Evolutionary conservation across 2,329 filamentous ascomycete genomes (phyloP).

Genomic region (Xylaria sp.): DNA sequence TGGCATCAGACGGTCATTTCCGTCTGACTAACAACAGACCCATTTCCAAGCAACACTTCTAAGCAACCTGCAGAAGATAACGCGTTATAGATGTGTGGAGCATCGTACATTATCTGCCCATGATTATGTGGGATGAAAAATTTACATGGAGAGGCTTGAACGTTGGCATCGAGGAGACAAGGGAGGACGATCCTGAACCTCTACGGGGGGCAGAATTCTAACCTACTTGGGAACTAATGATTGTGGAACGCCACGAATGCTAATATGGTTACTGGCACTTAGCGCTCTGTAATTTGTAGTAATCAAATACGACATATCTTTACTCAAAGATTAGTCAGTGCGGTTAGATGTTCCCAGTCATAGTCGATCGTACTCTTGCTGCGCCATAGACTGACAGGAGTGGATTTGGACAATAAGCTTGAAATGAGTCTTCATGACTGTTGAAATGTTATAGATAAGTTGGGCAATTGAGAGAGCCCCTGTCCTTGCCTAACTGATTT

Average conservation of each 20-base stretch:
- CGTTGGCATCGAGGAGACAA: background rate
- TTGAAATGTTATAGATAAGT: background rate
- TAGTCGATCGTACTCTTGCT: conserved; percentile 6
- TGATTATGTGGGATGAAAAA: conserved; percentile 2
- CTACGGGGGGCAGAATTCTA: conserved; percentile 8
- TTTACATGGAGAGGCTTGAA: background rate
- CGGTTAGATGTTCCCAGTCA: background rate
- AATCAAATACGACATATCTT: background rate
- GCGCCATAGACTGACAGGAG: conserved; percentile 6
- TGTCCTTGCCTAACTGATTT: conserved; percentile 3
- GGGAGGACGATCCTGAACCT: conserved; percentile 5
- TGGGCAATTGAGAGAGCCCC: background rate
- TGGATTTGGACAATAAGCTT: background rate
- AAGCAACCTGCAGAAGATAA: conserved; percentile 21
- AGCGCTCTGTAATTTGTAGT: background rate
- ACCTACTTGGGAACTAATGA: conserved; percentile 5
- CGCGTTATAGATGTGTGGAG: conserved; percentile 16
- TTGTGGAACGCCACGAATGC: conserved; percentile 4
- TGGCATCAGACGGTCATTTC: background rate
- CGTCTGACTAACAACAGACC: conserved; percentile 24
- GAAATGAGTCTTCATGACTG: background rate
- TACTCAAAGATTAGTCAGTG: conserved; percentile 21
- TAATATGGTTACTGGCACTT: background rate
- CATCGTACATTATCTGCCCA: background rate
- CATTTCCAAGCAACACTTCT: conserved; percentile 16